These are phyloP conservation scores for Colletotrichum sp. DNA, from an alignment of 2,329 filamentous ascomycete species.

Conservation along the genomic window DNA sequence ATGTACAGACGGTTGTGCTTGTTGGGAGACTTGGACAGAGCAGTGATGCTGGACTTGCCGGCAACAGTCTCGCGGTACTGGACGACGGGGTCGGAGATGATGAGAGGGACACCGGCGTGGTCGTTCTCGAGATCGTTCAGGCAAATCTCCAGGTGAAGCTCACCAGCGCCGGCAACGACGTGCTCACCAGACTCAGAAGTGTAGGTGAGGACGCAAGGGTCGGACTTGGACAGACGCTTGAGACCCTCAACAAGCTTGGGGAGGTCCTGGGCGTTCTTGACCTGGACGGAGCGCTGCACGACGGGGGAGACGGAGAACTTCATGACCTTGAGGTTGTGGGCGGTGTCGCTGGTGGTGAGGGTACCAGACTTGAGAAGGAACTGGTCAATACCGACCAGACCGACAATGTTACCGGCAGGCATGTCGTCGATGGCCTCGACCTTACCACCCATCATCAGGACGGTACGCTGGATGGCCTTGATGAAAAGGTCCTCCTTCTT, in stretches of 20 bases:
- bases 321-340: slow-evolving; percentile 99
- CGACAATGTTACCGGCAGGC: slow-evolving; percentile 99
- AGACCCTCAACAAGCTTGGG: slow-evolving; percentile 99
- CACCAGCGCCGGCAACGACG: slow-evolving; percentile 98
- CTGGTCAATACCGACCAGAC: slow-evolving; percentile 99
- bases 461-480: slow-evolving; percentile 99
- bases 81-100: slow-evolving; percentile 97
- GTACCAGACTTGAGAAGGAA: slow-evolving; percentile 99
- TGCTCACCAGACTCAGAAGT: slow-evolving; percentile 96
- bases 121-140: slow-evolving; percentile 99
- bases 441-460: slow-evolving; percentile 99
- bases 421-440: slow-evolving; percentile 99
- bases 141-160: slow-evolving; percentile 99
- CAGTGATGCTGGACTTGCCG: slow-evolving; percentile 87
- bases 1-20: slow-evolving; percentile 99
- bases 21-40: slow-evolving; percentile 99
- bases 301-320: slow-evolving; percentile 99
- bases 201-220: slow-evolving; percentile 93
- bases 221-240: slow-evolving; percentile 99
- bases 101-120: slow-evolving; percentile 97
- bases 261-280: slow-evolving; percentile 99
- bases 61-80: slow-evolving; percentile 97
- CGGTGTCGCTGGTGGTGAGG: slow-evolving; percentile 93
- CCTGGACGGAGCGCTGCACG: slow-evolving; percentile 97
- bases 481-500: slow-evolving; percentile 99